Percentiles rank a stretch among this genome's conserved stretches.
Conservation (phyloP, 495 filamentous ascomycete species). For the Neohortaea acidophila region DNA sequence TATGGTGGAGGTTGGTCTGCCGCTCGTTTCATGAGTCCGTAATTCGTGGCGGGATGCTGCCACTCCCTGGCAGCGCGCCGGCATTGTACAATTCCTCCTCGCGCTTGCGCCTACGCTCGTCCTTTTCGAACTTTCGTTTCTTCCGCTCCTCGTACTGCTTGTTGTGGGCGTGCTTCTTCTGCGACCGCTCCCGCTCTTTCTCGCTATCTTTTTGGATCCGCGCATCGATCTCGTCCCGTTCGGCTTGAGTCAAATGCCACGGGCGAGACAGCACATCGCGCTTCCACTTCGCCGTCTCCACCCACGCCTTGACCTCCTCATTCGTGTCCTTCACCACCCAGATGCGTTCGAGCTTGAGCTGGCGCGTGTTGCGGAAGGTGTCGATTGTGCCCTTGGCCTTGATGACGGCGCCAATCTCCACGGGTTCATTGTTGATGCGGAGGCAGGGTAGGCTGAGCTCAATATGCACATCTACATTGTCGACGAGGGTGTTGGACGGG, state of each 20-base stretch:
- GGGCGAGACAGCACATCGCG: slow-evolving; percentile 48
- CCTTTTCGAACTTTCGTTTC: slow-evolving; percentile 4
- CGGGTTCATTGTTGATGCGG: slow-evolving; percentile 13
- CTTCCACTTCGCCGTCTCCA: slow-evolving; percentile 46
- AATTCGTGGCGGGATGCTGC: background rate
- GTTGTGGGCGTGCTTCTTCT: background rate
- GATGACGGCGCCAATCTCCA: slow-evolving; percentile 48
- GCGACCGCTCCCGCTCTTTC: background rate
- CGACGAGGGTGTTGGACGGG: slow-evolving; percentile 15
- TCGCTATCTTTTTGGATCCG: too few species aligned
- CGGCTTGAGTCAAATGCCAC: slow-evolving; percentile 45
- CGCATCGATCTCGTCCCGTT: slow-evolving; percentile 38
- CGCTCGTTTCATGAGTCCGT: too few species aligned
- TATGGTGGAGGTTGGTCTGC: too few species aligned
- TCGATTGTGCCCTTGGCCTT: slow-evolving; percentile 64
- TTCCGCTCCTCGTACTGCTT: background rate
- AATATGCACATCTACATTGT: slow-evolving; percentile 22
- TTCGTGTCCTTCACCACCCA: slow-evolving; percentile 25
- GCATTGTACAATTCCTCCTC: slow-evolving; percentile 4
- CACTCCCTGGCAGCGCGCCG: slow-evolving; percentile 9
- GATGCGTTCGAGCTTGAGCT: slow-evolving; percentile 57
- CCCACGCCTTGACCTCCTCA: slow-evolving; percentile 65
- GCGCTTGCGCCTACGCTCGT: slow-evolving; percentile 4
- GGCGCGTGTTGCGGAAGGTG: slow-evolving; percentile 44
- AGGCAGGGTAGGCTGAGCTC: slow-evolving; percentile 14